These are phyloP conservation scores for Emergomyces africanus DNA, from an alignment of 2,329 filamentous ascomycete species.

Conservation along the genomic window DNA sequence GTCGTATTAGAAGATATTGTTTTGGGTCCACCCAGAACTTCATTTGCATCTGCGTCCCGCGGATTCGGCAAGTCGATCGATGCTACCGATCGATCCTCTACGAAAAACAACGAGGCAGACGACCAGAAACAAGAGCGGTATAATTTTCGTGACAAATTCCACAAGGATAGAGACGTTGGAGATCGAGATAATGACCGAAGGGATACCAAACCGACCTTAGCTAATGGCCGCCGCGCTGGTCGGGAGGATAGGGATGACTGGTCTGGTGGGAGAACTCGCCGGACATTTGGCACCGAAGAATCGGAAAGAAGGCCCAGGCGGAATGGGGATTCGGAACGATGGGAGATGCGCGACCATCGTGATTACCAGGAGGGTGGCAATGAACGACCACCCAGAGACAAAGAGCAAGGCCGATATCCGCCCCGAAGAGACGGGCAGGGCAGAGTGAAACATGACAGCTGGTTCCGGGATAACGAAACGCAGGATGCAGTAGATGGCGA, in stretches of 20 bases:
- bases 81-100: conserved; percentile 31
- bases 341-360: conserved; percentile 37
- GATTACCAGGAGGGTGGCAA: conserved; percentile 43
- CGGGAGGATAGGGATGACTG: conserved; percentile 30
- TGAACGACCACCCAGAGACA: conserved; percentile 39
- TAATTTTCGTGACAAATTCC: conserved; percentile 41
- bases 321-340: conserved; percentile 32
- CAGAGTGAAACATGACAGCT: conserved; percentile 58
- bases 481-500: conserved; percentile 26
- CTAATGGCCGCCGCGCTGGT: conserved; percentile 23
- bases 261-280: conserved; percentile 27
- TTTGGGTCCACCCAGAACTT: conserved; percentile 70
- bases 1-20: conserved; percentile 58
- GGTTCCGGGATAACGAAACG: conserved; percentile 51
- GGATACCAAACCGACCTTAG: conserved; percentile 21
- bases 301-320: conserved; percentile 28
- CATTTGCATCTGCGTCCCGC: conserved; percentile 64
- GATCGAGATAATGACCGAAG: conserved; percentile 21
- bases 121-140: conserved; percentile 48
- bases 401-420: conserved; percentile 39
- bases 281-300: conserved; percentile 30
- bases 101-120: conserved; percentile 43
- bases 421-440: conserved; percentile 51
- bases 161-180: conserved; percentile 21
- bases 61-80: conserved; percentile 35